Evolutionary conservation across 2,329 filamentous ascomycete genomes (phyloP), one percentile per base, ranked within the genome.

Genomic region (Moelleriella libera): DNA sequence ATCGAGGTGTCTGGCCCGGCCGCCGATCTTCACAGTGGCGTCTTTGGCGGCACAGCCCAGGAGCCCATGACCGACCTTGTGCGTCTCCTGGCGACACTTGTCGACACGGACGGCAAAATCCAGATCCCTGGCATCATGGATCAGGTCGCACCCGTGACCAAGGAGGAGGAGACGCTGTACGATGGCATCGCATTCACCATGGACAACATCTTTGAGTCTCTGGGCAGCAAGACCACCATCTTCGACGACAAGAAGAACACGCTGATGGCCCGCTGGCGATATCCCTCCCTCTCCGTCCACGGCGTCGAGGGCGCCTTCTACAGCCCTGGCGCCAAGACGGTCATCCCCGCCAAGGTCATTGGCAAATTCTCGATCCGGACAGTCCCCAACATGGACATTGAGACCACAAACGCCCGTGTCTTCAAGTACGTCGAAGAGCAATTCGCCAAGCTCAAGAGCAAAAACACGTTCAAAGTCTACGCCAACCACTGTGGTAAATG

Each of bases 291-390:
- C 48, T 96, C 89, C 29, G 73, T 98, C 41, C 92, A 98, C 71
- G 92, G 92, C 51, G 70, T 98, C 55, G 92, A 98, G 69, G 92
- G 92, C 50, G 92, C 88, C 46, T 98, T 94, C 72, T 90, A 85
- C 43, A 83, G 85, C 2, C 85, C 89, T 5, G 92, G 92, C 44
- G 92, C 89, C 49, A 98, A 98, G 78, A 98, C 92, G 1, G 92
- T 98, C 59, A 98, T 98, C 58, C 92, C 92, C 3, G 90, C 92
- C 60, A 96, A 96, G 74, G 92, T 98, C 49, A 85, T 83, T 59
- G 92, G 92, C 68, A 98, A 98, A 72, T 98, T 98, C 74, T 94
- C 87, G 45, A 96, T 98, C 69, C 83, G 92, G 56, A 97, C 89
- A 37, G 92, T 98, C 28, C 92, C 92, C 47, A 80, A 98, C 70